Base-by-base conservation (phyloP, 2,329 filamentous ascomycete species). In the Eutypa lata region DNA sequence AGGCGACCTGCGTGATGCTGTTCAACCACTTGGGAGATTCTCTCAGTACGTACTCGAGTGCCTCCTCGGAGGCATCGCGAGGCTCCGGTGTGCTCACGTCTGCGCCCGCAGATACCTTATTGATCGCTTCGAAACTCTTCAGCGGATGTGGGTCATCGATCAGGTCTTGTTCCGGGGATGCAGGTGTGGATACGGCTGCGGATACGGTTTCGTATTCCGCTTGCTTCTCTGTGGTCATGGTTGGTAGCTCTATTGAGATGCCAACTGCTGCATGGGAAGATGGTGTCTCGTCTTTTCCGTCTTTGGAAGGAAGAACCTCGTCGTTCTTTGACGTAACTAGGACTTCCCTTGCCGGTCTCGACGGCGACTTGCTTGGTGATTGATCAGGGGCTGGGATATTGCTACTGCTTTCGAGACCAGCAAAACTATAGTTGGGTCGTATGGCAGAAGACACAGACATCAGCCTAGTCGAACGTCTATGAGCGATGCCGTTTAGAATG, bases 11-110 rank as follows among this genome's bases (percentile, higher is more conserved):
- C n/a, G 59, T 59, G 22, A 57, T 51, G 40, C 14, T 51, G 8
- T 53, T 56, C 10, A 64, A 46, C 61, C 60, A 64, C 14, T 7
- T 47, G 13, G 59, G 58, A 16, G 61, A 63, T 43, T 60, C 54
- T 7, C 51, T 52, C 40, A 65, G 26, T 19, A 64, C 59, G 33
- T 60, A 60, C n/a, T 53, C 50, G 3, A 65, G 50, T 4, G 55
- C 56, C 48, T 58, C 55, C 10, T 53, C 53, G 3, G 52, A 50
- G 1, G 53, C 57, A 16, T 53, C 53, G 7, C 53, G 51, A 14
- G 50, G 47, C 26, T 53, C 11, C 42, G 42, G 47, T 13, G 21
- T 28, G 22, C 28, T 44, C 16, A 18, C n/a, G 11, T 19, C 48
- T 14, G 48, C n/a, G 11, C 22, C 48, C 13, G 48, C 52, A 3